These are phyloP conservation scores for Colletotrichum tofieldiae DNA, from an alignment of 2,329 filamentous ascomycete species.

Conservation along the genomic window DNA sequence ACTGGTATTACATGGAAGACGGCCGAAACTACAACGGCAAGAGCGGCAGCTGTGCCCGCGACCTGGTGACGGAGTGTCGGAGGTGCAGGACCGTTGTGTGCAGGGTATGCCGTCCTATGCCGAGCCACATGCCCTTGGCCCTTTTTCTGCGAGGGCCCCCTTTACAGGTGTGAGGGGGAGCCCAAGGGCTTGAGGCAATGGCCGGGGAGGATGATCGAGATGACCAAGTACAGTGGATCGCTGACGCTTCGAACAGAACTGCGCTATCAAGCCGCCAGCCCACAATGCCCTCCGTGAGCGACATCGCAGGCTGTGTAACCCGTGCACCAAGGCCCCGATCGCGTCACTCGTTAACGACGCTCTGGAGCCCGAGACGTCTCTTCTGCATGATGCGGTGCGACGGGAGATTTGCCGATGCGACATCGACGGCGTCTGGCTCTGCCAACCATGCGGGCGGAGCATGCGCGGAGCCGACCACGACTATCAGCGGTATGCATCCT, in stretches of 20 bases:
- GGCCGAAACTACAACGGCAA: constrained; percentile 74
- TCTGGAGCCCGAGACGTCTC: constrained; percentile 60
- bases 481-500: constrained; percentile 67
- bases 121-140: constrained; percentile 30
- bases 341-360: constrained; percentile 64
- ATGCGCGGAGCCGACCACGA: constrained; percentile 74
- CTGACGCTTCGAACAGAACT: constrained; percentile 75
- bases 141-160: not conserved
- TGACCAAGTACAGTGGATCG: constrained; percentile 21
- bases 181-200: constrained; percentile 22
- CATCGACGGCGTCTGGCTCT: constrained; percentile 82
- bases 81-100: constrained; percentile 85
- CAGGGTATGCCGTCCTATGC: constrained; percentile 69
- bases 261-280: constrained; percentile 86
- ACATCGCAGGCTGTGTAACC: constrained; percentile 84
- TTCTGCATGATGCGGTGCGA: constrained; percentile 71
- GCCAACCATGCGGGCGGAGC: constrained; percentile 84
- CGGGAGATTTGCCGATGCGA: constrained; percentile 68
- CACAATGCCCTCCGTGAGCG: constrained; percentile 78
- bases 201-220: constrained; percentile 23
- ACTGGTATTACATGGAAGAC: constrained; percentile 74
- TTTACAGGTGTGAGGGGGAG: constrained; percentile 14
- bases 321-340: constrained; percentile 82
- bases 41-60: constrained; percentile 84
- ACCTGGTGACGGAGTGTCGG: constrained; percentile 88